These are phyloP conservation scores for Penicillium samsonianum DNA, from an alignment of 495 filamentous ascomycete genomes.

Conservation along the genomic window DNA sequence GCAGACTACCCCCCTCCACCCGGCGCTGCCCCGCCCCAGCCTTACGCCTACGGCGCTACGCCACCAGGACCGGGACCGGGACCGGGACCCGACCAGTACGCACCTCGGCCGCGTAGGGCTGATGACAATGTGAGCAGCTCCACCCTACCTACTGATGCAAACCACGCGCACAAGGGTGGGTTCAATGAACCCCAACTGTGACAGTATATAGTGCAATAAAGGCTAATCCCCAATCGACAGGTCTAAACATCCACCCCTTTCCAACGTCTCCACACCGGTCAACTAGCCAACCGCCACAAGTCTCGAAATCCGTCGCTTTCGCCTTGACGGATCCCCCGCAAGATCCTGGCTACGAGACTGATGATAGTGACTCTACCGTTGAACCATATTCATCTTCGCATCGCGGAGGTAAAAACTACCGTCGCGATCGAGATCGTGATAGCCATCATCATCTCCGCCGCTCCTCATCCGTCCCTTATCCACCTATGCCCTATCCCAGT, in stretches of 20 bases:
- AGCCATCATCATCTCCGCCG: slow-evolving; percentile 26
- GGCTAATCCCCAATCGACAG: slow-evolving; percentile 18
- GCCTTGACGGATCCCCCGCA: slow-evolving; percentile 25
- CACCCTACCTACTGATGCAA: slow-evolving; percentile 39
- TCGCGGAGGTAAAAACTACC: slow-evolving; percentile 15
- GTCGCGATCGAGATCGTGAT: slow-evolving; percentile 10
- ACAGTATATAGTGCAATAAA: not conserved
- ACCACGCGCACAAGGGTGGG: slow-evolving; percentile 47
- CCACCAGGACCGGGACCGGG: slow-evolving; percentile 30
- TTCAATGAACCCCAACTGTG: slow-evolving; percentile 34
- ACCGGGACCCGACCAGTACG: slow-evolving; percentile 43
- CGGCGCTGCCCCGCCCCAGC: slow-evolving; percentile 44
- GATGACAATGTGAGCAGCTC: slow-evolving; percentile 61
- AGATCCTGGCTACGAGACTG: slow-evolving; percentile 44
- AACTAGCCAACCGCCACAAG: slow-evolving; percentile 31
- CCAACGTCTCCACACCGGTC: slow-evolving; percentile 9
- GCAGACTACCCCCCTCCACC: slow-evolving; percentile 51
- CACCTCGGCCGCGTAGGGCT: slow-evolving; percentile 45
- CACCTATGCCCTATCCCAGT: slow-evolving; percentile 11
- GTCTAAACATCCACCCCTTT: slow-evolving; percentile 26
- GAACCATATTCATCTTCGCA: slow-evolving; percentile 17
- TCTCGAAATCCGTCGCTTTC: slow-evolving; percentile 43
- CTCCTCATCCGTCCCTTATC: slow-evolving; percentile 31
- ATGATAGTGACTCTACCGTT: slow-evolving; percentile 46
- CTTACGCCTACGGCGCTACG: slow-evolving; percentile 45